These are phyloP conservation scores for Evernia prunastri DNA, from an alignment of 495 filamentous ascomycete species.

Conservation along the genomic window DNA sequence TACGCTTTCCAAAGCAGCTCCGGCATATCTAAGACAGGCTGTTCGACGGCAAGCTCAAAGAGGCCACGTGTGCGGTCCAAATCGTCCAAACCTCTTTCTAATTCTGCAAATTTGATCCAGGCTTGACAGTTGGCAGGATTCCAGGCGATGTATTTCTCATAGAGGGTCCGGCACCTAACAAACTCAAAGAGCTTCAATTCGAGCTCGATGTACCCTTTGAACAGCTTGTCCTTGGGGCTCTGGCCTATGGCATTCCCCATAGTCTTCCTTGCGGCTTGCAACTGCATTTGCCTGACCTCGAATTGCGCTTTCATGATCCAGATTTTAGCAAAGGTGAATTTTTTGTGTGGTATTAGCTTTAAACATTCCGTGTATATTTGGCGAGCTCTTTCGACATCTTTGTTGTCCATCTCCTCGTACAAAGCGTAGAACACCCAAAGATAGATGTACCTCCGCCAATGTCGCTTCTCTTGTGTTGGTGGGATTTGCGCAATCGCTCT, in stretches of 20 bases:
- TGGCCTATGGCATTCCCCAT: constrained; percentile 85
- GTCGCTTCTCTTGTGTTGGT: constrained; percentile 91
- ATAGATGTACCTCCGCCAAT: constrained; percentile 96
- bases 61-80: constrained; percentile 81
- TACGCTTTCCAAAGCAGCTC: constrained; percentile 95
- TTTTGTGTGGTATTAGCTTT: constrained; percentile 85
- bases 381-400: constrained; percentile 71
- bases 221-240: constrained; percentile 93
- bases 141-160: constrained; percentile 89
- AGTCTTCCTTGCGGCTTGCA: constrained; percentile 74
- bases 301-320: constrained; percentile 94
- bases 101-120: constrained; percentile 91
- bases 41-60: constrained; percentile 82
- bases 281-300: constrained; percentile 78
- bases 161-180: constrained; percentile 77
- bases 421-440: constrained; percentile 96
- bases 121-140: constrained; percentile 82
- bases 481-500: constrained; percentile 93
- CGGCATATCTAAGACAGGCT: constrained; percentile 90
- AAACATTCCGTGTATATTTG: constrained; percentile 89
- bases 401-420: constrained; percentile 82
- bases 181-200: constrained; percentile 93
- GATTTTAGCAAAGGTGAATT: constrained; percentile 95
- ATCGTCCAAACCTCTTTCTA: constrained; percentile 86
- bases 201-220: constrained; percentile 85